Conservation (phyloP, 257 asterid genomes). For the Nicotiana undulata region DNA sequence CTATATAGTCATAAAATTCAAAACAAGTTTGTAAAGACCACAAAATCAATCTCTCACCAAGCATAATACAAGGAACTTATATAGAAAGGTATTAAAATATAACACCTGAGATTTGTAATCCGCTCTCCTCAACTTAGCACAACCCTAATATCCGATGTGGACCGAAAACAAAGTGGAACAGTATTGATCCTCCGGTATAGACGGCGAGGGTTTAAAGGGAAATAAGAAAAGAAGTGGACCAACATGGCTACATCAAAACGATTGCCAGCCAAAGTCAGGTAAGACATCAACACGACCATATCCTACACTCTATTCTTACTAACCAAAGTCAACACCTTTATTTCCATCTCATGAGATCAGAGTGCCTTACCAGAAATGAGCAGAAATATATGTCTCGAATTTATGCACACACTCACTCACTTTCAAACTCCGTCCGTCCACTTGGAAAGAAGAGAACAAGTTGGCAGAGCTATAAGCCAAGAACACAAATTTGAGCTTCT, state of each 20-base stretch:
- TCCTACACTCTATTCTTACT: neutral
- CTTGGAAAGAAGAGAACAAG: neutral
- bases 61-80: too few relatives aligned
- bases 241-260: neutral
- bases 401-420: neutral
- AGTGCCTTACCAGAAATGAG: neutral
- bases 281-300: neutral
- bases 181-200: neutral
- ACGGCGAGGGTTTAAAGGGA: neutral
- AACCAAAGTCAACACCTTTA: neutral
- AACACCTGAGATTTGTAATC: too few relatives aligned
- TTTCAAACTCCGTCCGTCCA: neutral
- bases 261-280: neutral
- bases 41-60: too few relatives aligned
- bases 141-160: too few relatives aligned
- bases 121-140: too few relatives aligned
- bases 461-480: neutral
- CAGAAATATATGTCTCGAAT: neutral
- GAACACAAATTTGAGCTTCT: neutral
- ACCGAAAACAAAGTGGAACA: too few relatives aligned
- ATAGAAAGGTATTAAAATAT: too few relatives aligned
- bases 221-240: neutral
- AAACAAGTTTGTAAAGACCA: too few relatives aligned
- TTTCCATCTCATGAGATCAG: neutral
- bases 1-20: too few relatives aligned